Percentiles rank a stretch among this genome's conserved stretches.
phyloP scores from a whole-genome alignment of 177 flowering plant genomes.

The Vitis hybrid region DNA sequence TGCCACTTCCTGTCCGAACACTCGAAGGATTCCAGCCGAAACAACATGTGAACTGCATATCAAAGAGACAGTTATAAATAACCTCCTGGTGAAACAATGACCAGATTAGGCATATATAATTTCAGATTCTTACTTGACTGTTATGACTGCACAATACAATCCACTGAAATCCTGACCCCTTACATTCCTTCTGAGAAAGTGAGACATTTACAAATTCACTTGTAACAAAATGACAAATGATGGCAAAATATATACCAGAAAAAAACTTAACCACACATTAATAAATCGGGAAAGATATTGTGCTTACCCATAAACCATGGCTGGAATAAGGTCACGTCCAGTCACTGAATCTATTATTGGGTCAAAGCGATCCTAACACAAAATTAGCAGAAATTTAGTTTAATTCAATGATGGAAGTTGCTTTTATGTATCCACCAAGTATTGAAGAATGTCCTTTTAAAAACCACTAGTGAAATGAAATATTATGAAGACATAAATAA shows the following conservation, averaged over 20 bases:
- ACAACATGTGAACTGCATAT: slow-evolving; percentile 49
- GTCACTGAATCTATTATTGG: slow-evolving; percentile 66
- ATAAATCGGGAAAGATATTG: background rate
- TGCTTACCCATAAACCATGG: slow-evolving; percentile 69
- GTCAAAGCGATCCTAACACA: slow-evolving; percentile 64
- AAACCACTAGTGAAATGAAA: too few species aligned
- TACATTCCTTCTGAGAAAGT: slow-evolving; percentile 46
- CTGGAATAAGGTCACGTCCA: slow-evolving; percentile 77
- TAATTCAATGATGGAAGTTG: background rate
- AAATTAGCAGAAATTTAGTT: too few species aligned
- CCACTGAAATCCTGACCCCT: slow-evolving; percentile 77
- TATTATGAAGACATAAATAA: background rate
- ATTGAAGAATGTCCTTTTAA: too few species aligned
- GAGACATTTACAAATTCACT: slow-evolving; percentile 3
- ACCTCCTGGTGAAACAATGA: background rate
- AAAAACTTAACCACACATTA: background rate
- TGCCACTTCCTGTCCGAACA: slow-evolving; percentile 47
- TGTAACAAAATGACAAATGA: background rate
- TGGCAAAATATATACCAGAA: background rate
- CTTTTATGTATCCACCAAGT: too few species aligned
- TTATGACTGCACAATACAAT: slow-evolving; percentile 79
- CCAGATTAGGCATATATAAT: background rate
- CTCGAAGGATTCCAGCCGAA: slow-evolving; percentile 44
- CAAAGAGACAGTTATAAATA: slow-evolving; percentile 4
- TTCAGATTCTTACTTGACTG: slow-evolving; percentile 60